phyloP scores from a whole-genome alignment of 2,329 filamentous ascomycete species.

The Pyrenochaeta sp. region DNA sequence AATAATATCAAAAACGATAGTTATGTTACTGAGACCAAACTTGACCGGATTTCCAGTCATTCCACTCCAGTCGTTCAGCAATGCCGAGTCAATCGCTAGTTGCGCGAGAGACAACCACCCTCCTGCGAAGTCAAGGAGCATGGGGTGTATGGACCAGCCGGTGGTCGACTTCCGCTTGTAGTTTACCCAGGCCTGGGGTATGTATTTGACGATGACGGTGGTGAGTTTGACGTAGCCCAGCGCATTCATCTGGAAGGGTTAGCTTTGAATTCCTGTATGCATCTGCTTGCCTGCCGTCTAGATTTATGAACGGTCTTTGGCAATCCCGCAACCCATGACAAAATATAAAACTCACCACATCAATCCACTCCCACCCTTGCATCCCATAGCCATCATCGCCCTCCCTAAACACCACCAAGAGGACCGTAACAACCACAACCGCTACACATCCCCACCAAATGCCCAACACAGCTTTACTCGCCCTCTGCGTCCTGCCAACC shows the following conservation, averaged over 20 bases:
- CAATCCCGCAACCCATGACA: too few species aligned
- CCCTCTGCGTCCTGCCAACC: constrained; percentile 60
- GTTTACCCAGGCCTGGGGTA: constrained; percentile 75
- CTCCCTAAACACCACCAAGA: constrained; percentile 54
- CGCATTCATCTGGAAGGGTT: constrained; percentile 60
- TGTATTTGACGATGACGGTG: constrained; percentile 90
- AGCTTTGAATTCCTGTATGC: not conserved
- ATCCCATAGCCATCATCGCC: constrained; percentile 56
- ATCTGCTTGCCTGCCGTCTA: too few species aligned
- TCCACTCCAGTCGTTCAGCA: constrained; percentile 88
- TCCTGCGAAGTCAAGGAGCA: constrained; percentile 83
- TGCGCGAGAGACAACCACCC: constrained; percentile 83
- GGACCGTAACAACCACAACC: constrained; percentile 59
- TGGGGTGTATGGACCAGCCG: constrained; percentile 87
- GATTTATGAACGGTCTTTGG: too few species aligned
- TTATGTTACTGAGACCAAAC: constrained; percentile 83
- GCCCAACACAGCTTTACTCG: constrained; percentile 69
- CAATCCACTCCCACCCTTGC: constrained; percentile 67
- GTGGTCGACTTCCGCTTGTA: constrained; percentile 82
- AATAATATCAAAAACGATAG: constrained; percentile 82
- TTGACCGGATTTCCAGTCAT: constrained; percentile 93
- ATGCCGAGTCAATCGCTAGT: constrained; percentile 81
- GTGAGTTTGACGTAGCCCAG: constrained; percentile 89
- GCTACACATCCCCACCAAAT: constrained; percentile 73
- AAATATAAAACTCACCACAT: constrained; percentile 67